phyloP scores from a whole-genome alignment of 495 filamentous ascomycete species.

The Thermochaetoides thermophila region DNA sequence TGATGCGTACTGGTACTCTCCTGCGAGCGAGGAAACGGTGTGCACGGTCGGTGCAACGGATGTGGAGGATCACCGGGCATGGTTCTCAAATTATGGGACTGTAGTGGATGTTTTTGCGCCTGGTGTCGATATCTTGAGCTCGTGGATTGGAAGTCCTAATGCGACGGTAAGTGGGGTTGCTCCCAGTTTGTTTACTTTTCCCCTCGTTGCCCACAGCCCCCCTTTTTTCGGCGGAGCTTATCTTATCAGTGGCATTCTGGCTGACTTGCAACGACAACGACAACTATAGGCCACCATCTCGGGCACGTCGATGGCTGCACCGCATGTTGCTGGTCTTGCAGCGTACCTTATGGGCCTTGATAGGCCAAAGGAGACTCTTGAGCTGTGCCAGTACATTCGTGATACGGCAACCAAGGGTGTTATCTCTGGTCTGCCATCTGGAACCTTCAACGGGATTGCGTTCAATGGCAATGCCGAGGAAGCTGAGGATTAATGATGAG shows the following conservation, averaged over 20 bases:
- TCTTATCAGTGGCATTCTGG: no score
- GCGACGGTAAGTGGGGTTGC: slow-evolving; percentile 22
- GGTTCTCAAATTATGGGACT: slow-evolving; percentile 47
- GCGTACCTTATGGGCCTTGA: slow-evolving; percentile 40
- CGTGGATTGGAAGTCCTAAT: slow-evolving; percentile 37
- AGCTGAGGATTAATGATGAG: no score
- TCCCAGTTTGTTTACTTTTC: neutral
- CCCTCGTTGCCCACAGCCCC: neutral
- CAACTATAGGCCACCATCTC: slow-evolving; percentile 43
- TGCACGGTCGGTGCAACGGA: slow-evolving; percentile 46
- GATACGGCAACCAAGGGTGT: slow-evolving; percentile 20
- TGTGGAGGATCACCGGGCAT: slow-evolving; percentile 30
- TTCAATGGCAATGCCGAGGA: slow-evolving; percentile 29
- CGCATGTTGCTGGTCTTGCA: slow-evolving; percentile 45
- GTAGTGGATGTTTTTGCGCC: slow-evolving; percentile 48
- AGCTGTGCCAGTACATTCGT: slow-evolving; percentile 26
- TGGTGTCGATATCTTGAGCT: slow-evolving; percentile 37
- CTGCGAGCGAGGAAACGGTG: slow-evolving; percentile 38
- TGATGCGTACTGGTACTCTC: slow-evolving; percentile 31
- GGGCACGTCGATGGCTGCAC: slow-evolving; percentile 51
- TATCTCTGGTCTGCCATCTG: slow-evolving; percentile 22
- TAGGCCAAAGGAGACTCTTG: slow-evolving; percentile 27
- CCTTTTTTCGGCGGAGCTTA: no score
- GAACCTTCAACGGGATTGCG: slow-evolving; percentile 32
- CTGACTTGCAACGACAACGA: no score